Evolutionary conservation across 139 green algal species (phyloP), one percentile per base, ranked within the genome.

Genomic region (Volvox africanus): DNA sequence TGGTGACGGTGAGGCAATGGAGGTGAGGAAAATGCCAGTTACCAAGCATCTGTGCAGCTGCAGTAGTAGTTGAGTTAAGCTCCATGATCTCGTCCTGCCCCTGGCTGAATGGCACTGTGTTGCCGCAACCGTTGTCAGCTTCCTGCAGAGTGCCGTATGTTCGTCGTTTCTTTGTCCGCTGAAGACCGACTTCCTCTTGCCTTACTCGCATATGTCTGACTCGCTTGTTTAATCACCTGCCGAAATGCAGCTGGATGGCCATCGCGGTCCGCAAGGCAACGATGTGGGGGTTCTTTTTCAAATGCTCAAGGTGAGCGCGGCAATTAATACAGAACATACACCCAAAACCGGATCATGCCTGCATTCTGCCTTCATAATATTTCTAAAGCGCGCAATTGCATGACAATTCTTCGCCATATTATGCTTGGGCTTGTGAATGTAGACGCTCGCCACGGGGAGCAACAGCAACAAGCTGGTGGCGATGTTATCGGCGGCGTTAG

Each of bases 391-490:
- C 9, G 44, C 44, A 9, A 55, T 55, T 55, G 44, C 65, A 6
- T 28, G 16, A 2, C 65, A 2, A 73, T 73, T 24, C 65, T 73
- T 73, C 65, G 65, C 2, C 24, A 73, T 12, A 73, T 73, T 11
- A 12, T 24, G 65, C 21, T 73, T 73, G 21, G 21, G 65, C 11
- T 73, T 73, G 65, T 73, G n/a, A 61, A 55, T n/a, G 2, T 50
- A 89, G 69, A 88, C 84, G 33, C 77, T 96, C 32, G 86, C 86
- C n/a, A 88, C 81, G 11, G 80, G 84, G 24, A 37, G 30, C 82
- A 86, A 80, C 32, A 92, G 82, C 0, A 76, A 92, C 62, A 94
- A 93, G 90, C 86, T 95, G 67, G 80, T 80, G n/a, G 92, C 91
- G 17, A 69, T 92, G 78, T 90, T 95, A 32, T 21, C 88, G 13